Evolutionary conservation across 129 eudicot species (phyloP), one percentile per base, ranked within the genome.

Genomic region (Daucus carota): DNA sequence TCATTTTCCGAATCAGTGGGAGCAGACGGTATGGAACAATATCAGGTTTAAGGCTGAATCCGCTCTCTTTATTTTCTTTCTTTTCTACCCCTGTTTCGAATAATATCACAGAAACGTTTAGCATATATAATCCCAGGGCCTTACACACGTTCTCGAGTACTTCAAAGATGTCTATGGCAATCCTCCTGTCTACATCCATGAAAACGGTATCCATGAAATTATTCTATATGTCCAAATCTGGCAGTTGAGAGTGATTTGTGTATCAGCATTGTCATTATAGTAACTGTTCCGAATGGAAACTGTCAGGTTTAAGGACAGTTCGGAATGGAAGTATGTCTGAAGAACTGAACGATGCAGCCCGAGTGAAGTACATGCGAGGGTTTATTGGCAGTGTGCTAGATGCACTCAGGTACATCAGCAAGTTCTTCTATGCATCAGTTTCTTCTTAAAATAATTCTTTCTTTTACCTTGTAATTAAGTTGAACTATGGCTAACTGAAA

Each of bases 321-420:
- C 73, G 82, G 41, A 78, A 78, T 20, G 79, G 75, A 73, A 60
- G 76, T 29, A 32, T 66, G 11, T 14, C 33, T 17, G 72, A 66
- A 66, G 72, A 66, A 34, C n/a, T 82, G 24, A 41, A 59, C 29
- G 81, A 82, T 77, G 66, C 77, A 26, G 6, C 79, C 12, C 52
- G 85, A 45, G 79, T 82, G 63, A 40, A 29, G 41, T 73, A 28
- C 74, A 14, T 73, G 48, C 80, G 66, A 13, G 82, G 71, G 41
- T 77, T 45, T 70, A 82, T 82, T 5, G 82, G 82, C 31, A 77
- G 79, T 46, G 29, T 77, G 76, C 81, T 82, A 41, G 82, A 82
- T 74, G 82, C 82, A 34, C 0, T 77, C 66, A 77, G 85, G 85
- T 82, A 73, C 42, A 72, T 20, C 75, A 57, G 65, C 65, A 34